Conservation (phyloP, 495 filamentous ascomycete genomes). For the Trichoderma reesei region DNA sequence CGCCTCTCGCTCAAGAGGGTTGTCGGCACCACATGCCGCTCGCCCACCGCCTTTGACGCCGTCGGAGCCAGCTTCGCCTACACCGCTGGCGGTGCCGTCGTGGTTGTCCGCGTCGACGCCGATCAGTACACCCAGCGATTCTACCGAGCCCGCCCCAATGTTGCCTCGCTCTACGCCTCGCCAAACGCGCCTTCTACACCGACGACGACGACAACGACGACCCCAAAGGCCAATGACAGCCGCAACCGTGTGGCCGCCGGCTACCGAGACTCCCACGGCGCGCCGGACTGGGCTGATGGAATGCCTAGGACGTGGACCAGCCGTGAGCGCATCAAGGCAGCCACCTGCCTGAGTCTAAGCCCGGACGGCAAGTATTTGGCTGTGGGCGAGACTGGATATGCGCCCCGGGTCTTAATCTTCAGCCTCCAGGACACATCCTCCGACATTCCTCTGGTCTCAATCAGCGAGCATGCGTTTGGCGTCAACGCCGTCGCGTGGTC, state of each 20-base stretch:
- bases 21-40: slow-evolving; percentile 77
- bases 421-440: slow-evolving; percentile 65
- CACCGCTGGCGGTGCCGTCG: slow-evolving; percentile 86
- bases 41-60: slow-evolving; percentile 78
- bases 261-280: slow-evolving; percentile 43
- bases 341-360: slow-evolving; percentile 87
- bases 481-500: slow-evolving; percentile 86
- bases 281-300: slow-evolving; percentile 47
- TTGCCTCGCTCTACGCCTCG: slow-evolving; percentile 48
- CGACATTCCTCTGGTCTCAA: slow-evolving; percentile 72
- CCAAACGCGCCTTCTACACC: slow-evolving; percentile 39
- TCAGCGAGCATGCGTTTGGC: slow-evolving; percentile 85
- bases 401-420: slow-evolving; percentile 83
- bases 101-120: slow-evolving; percentile 73
- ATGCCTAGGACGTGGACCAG: slow-evolving; percentile 69
- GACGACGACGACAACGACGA: slow-evolving; percentile 36
- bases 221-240: slow-evolving; percentile 54
- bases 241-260: slow-evolving; percentile 46
- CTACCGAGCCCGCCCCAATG: slow-evolving; percentile 77
- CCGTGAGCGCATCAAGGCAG: slow-evolving; percentile 85
- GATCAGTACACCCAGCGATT: slow-evolving; percentile 73
- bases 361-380: slow-evolving; percentile 82
- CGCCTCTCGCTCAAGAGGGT: slow-evolving; percentile 68
- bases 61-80: slow-evolving; percentile 74
- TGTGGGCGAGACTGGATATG: slow-evolving; percentile 93